Evolutionary conservation across 257 asterid species (phyloP).

Genomic region (Solanum okadae): DNA sequence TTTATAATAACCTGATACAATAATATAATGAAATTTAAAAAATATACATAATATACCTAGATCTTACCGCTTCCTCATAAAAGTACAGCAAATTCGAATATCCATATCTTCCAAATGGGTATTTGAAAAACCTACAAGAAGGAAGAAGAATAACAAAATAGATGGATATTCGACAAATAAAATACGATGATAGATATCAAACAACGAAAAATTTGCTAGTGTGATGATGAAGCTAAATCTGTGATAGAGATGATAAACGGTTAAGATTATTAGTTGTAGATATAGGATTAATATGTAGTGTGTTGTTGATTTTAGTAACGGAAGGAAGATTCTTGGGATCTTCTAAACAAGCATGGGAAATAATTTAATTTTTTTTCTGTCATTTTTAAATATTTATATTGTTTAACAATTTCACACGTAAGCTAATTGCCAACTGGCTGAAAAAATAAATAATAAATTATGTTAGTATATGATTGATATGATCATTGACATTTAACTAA

Average conservation of each 20-base stretch:
- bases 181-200: no score
- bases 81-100: no score
- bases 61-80: no score
- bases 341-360: neutral
- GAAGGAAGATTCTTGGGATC: neutral
- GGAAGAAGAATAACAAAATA: no score
- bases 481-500: neutral
- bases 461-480: no score
- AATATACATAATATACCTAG: no score
- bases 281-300: neutral
- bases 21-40: no score
- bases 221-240: neutral
- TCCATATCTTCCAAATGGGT: no score
- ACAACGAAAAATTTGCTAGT: no score
- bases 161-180: no score
- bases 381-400: neutral
- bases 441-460: neutral
- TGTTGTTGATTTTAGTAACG: neutral
- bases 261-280: neutral
- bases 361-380: neutral
- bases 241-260: neutral
- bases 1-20: neutral
- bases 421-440: neutral
- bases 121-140: no score
- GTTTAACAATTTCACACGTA: neutral